A percentile compares a stretch with the other conserved stretches of the same genome.
Conservation (phyloP, 2,329 filamentous ascomycete genomes). For the Alternaria infectoria region DNA sequence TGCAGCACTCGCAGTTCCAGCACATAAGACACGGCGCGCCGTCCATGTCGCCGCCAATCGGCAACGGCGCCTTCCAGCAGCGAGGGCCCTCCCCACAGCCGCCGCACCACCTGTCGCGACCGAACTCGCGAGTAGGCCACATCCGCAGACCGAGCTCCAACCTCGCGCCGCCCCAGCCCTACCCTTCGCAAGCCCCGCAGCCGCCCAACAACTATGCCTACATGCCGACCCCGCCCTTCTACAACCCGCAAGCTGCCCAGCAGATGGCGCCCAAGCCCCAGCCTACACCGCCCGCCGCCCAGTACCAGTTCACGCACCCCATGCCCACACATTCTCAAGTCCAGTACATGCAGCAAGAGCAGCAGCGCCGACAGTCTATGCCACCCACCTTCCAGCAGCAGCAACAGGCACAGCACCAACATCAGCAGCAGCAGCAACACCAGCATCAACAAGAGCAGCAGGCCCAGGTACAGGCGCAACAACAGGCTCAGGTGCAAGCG, state of each 20-base stretch:
- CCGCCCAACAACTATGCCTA: slow-evolving; percentile 76
- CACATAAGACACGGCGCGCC: slow-evolving; percentile 83
- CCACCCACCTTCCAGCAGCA: slow-evolving; percentile 72
- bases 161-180: slow-evolving; percentile 69
- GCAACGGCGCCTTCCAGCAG: slow-evolving; percentile 72
- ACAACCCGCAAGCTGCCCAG: slow-evolving; percentile 68
- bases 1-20: slow-evolving; percentile 68
- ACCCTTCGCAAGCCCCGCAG: slow-evolving; percentile 67
- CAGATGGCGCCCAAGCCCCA: slow-evolving; percentile 54
- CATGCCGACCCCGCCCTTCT: slow-evolving; percentile 84
- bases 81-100: slow-evolving; percentile 85
- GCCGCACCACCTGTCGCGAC: slow-evolving; percentile 70
- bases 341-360: slow-evolving; percentile 77
- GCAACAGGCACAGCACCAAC: slow-evolving; percentile 66
- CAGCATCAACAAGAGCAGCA: slow-evolving; percentile 66
- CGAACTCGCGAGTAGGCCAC: slow-evolving; percentile 76
- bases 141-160: slow-evolving; percentile 76
- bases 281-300: slow-evolving; percentile 49
- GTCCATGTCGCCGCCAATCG: slow-evolving; percentile 86
- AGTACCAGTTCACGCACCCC: slow-evolving; percentile 54
- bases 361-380: slow-evolving; percentile 74
- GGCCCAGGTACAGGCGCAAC: slow-evolving; percentile 73
- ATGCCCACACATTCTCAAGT: slow-evolving; percentile 57
- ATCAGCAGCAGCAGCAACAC: slow-evolving; percentile 56
- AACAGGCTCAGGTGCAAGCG: slow-evolving; percentile 50